phyloP scores from a whole-genome alignment of 2,329 filamentous ascomycete genomes.

The Huntiella moniliformis region DNA sequence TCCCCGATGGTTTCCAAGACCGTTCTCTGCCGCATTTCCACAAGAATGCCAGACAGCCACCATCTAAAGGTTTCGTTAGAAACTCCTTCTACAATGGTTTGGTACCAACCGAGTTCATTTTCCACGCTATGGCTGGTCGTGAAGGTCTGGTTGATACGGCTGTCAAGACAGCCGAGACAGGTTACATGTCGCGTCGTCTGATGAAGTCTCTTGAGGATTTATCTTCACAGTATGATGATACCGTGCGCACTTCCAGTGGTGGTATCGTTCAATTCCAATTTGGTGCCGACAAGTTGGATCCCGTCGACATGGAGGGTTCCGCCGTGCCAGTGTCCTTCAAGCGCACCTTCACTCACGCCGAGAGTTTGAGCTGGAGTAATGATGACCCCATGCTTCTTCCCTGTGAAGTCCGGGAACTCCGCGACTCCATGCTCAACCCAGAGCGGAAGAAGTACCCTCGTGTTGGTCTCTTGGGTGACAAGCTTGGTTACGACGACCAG shows the following conservation, averaged over 20 bases:
- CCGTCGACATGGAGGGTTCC: conserved; percentile 91
- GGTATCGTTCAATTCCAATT: conserved; percentile 94
- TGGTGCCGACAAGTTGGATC: conserved; percentile 86
- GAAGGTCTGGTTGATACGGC: conserved; percentile 97
- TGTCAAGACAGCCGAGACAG: conserved; percentile 96
- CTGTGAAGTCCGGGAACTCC: conserved; percentile 50
- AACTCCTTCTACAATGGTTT: conserved; percentile 96
- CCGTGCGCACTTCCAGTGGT: conserved; percentile 75
- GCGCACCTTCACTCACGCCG: conserved; percentile 68
- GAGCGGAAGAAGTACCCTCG: conserved; percentile 47
- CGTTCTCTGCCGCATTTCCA: conserved; percentile 87
- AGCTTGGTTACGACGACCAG: conserved; percentile 50
- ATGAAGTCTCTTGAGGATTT: conserved; percentile 98
- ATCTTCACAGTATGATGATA: conserved; percentile 84
- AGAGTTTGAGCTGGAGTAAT: conserved; percentile 63
- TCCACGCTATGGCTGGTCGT: conserved; percentile 95
- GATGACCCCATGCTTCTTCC: conserved; percentile 54
- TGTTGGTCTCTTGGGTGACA: conserved; percentile 40
- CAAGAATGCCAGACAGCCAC: conserved; percentile 79
- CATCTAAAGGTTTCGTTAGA: conserved; percentile 86
- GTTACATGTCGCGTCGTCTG: conserved; percentile 93
- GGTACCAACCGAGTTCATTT: conserved; percentile 80
- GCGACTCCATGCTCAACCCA: conserved; percentile 45
- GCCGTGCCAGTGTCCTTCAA: conserved; percentile 85
- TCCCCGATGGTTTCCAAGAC: conserved; percentile 91